Percentiles rank a stretch among this genome's conserved stretches.
Conservation (phyloP, 768 basidiomycete genomes). For the Holtermanniella nyarrowii region DNA sequence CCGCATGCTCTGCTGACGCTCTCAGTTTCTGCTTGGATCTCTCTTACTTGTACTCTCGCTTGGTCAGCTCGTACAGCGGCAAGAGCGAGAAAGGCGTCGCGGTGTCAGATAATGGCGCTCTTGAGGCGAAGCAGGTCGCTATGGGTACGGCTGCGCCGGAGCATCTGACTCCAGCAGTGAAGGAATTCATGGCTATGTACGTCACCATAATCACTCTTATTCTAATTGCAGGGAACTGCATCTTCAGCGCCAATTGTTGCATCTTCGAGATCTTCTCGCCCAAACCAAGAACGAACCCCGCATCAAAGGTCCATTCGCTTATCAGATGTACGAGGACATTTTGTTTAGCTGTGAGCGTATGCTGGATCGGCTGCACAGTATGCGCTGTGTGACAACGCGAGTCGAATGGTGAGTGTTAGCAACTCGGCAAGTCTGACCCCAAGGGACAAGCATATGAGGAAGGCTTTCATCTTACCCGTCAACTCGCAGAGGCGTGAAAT, state of each 20-base stretch:
- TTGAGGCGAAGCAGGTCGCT: constrained; percentile 38
- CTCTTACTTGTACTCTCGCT: constrained; percentile 85
- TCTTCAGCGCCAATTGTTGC: constrained; percentile 79
- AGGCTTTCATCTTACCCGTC: constrained; percentile 83
- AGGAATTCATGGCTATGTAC: constrained; percentile 85
- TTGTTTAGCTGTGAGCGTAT: constrained; percentile 39
- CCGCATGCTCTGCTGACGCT: background rate
- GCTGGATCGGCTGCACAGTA: constrained; percentile 65
- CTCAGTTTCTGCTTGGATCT: constrained; percentile 80
- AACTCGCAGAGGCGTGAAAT: constrained; percentile 82
- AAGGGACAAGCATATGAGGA: constrained; percentile 56
- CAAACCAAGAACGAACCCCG: constrained; percentile 90
- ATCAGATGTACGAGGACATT: constrained; percentile 58
- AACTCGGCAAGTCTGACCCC: background rate
- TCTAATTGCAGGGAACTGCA: constrained; percentile 71
- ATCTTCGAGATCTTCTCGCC: constrained; percentile 69
- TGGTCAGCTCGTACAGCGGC: constrained; percentile 73
- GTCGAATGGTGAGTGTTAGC: constrained; percentile 65
- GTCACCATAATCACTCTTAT: constrained; percentile 21
- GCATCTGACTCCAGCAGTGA: constrained; percentile 23
- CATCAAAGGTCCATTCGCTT: constrained; percentile 89
- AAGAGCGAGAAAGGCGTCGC: constrained; percentile 12
- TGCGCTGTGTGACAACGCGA: constrained; percentile 91
- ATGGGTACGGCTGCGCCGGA: constrained; percentile 6
- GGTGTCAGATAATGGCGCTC: constrained; percentile 1